phyloP scores from a whole-genome alignment of 2,329 filamentous ascomycete species.

The Karstenula rhodostoma region DNA sequence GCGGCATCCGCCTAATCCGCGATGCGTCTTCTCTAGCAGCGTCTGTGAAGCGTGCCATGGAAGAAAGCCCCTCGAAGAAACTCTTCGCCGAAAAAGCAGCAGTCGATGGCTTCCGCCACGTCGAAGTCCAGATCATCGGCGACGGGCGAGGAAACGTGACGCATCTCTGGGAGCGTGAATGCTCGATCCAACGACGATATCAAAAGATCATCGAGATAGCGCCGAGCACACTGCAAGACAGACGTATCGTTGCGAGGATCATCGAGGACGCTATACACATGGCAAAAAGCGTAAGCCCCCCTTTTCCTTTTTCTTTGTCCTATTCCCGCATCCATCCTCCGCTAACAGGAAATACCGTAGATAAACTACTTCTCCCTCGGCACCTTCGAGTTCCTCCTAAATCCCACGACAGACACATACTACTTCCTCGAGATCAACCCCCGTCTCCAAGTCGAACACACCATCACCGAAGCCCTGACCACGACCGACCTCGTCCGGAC shows the following conservation, averaged over 20 bases:
- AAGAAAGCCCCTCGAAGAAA: constrained; percentile 65
- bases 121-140: constrained; percentile 69
- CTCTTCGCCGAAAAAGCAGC: constrained; percentile 70
- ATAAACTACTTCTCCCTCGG: constrained; percentile 67
- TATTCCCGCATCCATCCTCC: background rate
- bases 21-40: constrained; percentile 33
- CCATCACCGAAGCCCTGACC: constrained; percentile 65
- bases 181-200: constrained; percentile 66
- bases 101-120: constrained; percentile 66
- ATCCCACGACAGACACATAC: constrained; percentile 57
- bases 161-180: constrained; percentile 69
- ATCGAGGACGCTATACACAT: constrained; percentile 64
- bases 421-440: constrained; percentile 70
- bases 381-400: constrained; percentile 71
- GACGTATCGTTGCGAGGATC: constrained; percentile 57
- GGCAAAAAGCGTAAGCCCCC: constrained; percentile 53
- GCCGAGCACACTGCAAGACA: constrained; percentile 59
- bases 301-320: background rate
- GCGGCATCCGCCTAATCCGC: constrained; percentile 60
- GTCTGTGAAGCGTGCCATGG: constrained; percentile 60
- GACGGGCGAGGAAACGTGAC: constrained; percentile 61
- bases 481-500: constrained; percentile 63
- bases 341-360: constrained; percentile 29
- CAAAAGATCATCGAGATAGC: constrained; percentile 70
- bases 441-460: constrained; percentile 68